These are phyloP conservation scores for Sanghuangporus sanghuang DNA, from an alignment of 1,284 basidiomycete genomes.

Conservation along the genomic window DNA sequence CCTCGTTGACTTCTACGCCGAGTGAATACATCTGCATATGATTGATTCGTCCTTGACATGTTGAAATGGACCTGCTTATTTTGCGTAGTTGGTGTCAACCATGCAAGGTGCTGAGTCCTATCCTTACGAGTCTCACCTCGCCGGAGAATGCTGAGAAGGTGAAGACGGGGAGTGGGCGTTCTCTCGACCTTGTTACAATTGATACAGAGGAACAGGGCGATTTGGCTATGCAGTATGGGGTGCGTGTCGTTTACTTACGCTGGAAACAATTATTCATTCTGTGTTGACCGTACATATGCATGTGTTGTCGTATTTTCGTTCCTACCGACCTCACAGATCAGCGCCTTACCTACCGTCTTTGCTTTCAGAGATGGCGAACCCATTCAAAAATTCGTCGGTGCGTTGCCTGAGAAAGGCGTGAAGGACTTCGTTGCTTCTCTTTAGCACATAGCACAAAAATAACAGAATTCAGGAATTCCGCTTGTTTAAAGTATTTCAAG, in stretches of 20 bases:
- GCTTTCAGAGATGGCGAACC: conserved; percentile 59
- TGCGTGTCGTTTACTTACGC: conserved; percentile 24
- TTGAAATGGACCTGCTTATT: neutral
- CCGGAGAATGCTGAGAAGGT: conserved; percentile 34
- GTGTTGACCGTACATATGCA: neutral
- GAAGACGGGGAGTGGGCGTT: conserved; percentile 47
- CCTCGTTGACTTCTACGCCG: conserved; percentile 72
- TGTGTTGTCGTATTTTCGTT: neutral
- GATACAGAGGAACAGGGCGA: conserved; percentile 51
- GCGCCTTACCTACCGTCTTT: conserved; percentile 65
- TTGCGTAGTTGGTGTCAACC: conserved; percentile 65
- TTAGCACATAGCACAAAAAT: neutral
- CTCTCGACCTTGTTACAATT: conserved; percentile 65
- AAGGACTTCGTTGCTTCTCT: neutral
- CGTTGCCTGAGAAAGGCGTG: conserved; percentile 36
- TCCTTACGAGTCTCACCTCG: conserved; percentile 48
- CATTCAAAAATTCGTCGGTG: conserved; percentile 56
- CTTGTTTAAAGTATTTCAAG: neutral
- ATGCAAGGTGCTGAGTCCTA: conserved; percentile 63
- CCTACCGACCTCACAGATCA: conserved; percentile 36
- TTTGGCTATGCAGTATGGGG: conserved; percentile 48
- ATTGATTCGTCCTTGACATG: neutral
- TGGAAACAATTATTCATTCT: neutral
- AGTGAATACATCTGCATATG: conserved; percentile 39
- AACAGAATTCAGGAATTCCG: neutral